These are phyloP conservation scores for Spathaspora arborariae DNA, from an alignment of 805 yeast species.

Conservation along the genomic window DNA sequence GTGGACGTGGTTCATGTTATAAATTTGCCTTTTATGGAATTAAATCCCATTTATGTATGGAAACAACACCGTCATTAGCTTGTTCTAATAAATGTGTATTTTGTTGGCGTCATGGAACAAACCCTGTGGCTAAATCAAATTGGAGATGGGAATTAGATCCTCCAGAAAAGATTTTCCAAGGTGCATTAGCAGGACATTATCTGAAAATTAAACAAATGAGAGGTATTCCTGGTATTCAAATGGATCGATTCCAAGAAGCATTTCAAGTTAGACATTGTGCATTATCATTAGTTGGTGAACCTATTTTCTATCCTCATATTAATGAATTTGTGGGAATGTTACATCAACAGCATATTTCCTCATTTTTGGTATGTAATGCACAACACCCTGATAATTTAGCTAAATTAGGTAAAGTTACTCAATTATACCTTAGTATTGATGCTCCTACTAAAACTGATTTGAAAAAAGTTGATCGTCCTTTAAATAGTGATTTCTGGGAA, in stretches of 20 bases:
- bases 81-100: slow-evolving; percentile 95
- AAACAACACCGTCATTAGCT: slow-evolving; percentile 88
- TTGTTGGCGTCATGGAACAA: slow-evolving; percentile 97
- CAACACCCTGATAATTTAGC: slow-evolving; percentile 88
- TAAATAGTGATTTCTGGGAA: slow-evolving; percentile 91
- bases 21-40: slow-evolving; percentile 91
- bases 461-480: slow-evolving; percentile 82
- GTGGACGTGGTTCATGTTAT: slow-evolving; percentile 94
- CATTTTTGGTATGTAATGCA: slow-evolving; percentile 91
- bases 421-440: slow-evolving; percentile 87
- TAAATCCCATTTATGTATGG: slow-evolving; percentile 90
- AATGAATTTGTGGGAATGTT: slow-evolving; percentile 78
- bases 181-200: slow-evolving; percentile 87
- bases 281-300: slow-evolving; percentile 88
- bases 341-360: slow-evolving; percentile 75
- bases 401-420: slow-evolving; percentile 73
- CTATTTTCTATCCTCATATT: slow-evolving; percentile 89
- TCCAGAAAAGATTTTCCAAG: slow-evolving; percentile 78
- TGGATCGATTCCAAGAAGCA: slow-evolving; percentile 88
- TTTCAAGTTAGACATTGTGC: slow-evolving; percentile 90
- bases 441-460: slow-evolving; percentile 83
- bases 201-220: slow-evolving; percentile 90
- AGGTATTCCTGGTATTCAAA: slow-evolving; percentile 92
- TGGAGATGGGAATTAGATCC: slow-evolving; percentile 97
- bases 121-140: slow-evolving; percentile 85